phyloP scores from a whole-genome alignment of 495 filamentous ascomycete species.

The Pseudevernia furfuracea region DNA sequence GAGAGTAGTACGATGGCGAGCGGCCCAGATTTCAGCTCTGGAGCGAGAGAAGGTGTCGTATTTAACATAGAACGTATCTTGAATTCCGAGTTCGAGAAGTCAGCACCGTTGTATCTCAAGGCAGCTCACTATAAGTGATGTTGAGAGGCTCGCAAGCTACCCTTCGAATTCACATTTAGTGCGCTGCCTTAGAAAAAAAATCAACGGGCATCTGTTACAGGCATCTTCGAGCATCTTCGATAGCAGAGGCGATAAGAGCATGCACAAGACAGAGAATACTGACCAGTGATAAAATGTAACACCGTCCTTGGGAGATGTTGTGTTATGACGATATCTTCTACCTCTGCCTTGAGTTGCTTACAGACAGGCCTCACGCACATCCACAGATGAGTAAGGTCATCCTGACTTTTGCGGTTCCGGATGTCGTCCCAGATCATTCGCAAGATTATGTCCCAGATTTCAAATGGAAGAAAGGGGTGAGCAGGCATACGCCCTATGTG shows the following conservation, averaged over 20 bases:
- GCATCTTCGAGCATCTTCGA: no score
- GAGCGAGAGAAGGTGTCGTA: conserved; percentile 1
- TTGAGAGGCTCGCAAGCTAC: not conserved
- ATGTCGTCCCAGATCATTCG: not conserved
- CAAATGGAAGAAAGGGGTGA: not conserved
- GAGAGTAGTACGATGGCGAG: not conserved
- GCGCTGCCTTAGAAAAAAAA: not conserved
- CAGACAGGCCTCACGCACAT: not conserved
- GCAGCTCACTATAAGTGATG: not conserved
- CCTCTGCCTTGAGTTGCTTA: not conserved
- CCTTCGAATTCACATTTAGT: not conserved
- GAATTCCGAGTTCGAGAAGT: not conserved
- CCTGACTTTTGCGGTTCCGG: not conserved
- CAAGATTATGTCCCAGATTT: not conserved
- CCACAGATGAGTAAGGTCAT: not conserved
- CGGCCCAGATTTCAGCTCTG: not conserved
- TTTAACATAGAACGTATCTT: not conserved
- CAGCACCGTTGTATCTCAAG: not conserved
- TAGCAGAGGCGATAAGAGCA: not conserved
- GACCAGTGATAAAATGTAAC: not conserved
- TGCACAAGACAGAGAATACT: not conserved
- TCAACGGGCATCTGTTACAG: not conserved
- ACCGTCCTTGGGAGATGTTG: not conserved
- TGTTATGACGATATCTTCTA: not conserved
- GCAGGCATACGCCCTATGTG: not conserved